Conservation (phyloP, 371 early-diverging fungal genomes). For the Coemansia sp. region DNA sequence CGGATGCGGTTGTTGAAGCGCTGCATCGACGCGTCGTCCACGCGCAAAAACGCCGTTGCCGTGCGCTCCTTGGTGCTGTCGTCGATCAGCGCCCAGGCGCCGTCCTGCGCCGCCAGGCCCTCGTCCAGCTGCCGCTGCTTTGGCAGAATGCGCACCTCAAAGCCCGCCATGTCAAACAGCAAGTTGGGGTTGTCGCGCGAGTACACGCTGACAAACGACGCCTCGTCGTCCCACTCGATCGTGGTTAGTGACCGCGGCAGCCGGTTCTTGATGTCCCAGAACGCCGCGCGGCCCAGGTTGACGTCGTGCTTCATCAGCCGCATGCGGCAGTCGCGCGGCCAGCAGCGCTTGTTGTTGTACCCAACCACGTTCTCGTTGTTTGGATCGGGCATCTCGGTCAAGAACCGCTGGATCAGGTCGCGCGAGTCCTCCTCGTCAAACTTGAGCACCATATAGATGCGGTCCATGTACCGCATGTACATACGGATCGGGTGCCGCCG, state of each 20-base stretch:
- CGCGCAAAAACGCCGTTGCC: constrained; percentile 93
- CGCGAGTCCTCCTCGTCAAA: constrained; percentile 89
- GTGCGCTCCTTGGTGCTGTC: constrained; percentile 97
- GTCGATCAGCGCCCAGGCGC: constrained; percentile 96
- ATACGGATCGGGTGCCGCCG: constrained; percentile 96
- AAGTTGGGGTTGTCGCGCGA: constrained; percentile 96
- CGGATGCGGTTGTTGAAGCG: constrained; percentile 95
- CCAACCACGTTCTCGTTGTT: constrained; percentile 99
- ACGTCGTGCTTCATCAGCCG: constrained; percentile 99
- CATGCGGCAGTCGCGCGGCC: constrained; percentile 99
- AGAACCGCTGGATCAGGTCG: constrained; percentile 93
- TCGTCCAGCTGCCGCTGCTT: constrained; percentile 83
- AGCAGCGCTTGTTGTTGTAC: constrained; percentile 95
- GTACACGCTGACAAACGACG: constrained; percentile 91
- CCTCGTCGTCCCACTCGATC: constrained; percentile 93
- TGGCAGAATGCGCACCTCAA: constrained; percentile 74
- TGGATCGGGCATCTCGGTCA: constrained; percentile 98
- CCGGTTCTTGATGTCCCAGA: constrained; percentile 98
- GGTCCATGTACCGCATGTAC: constrained; percentile 93
- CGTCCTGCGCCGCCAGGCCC: constrained; percentile 90
- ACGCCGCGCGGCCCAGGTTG: constrained; percentile 90
- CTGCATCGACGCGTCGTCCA: constrained; percentile 90
- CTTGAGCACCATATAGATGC: constrained; percentile 91
- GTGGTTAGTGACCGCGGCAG: constrained; percentile 96
- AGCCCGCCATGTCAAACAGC: constrained; percentile 85